These are phyloP conservation scores for Ustilago xerochloae DNA, from an alignment of 1,284 basidiomycete genomes.

Conservation along the genomic window DNA sequence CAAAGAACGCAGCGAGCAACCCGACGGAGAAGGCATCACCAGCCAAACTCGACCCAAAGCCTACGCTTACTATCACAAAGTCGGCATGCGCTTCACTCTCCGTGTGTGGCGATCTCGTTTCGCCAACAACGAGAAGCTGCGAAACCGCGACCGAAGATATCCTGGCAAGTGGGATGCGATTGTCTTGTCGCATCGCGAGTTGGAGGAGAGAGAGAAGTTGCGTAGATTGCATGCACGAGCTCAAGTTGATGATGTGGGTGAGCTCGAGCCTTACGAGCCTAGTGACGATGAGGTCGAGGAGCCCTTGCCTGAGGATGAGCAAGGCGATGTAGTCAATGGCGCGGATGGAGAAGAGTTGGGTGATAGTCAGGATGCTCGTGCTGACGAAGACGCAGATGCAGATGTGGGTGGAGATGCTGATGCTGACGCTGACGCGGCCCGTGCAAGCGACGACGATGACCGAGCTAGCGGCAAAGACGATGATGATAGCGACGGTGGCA, in stretches of 20 bases:
- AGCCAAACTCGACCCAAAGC: conserved; percentile 30
- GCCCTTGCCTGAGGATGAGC: conserved; percentile 3
- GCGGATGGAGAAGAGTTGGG: conserved; percentile 7
- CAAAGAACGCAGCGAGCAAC: conserved; percentile 46
- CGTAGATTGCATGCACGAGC: conserved; percentile 41
- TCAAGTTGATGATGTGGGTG: conserved; percentile 53
- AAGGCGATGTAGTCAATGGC: conserved; percentile 2
- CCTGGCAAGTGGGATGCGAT: conserved; percentile 62
- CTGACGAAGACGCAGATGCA: conserved; percentile 9
- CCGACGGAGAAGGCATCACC: conserved; percentile 24
- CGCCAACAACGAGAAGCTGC: conserved; percentile 51
- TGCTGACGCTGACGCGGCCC: conserved; percentile 17
- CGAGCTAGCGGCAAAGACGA: too few relatives aligned
- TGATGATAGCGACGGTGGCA: conserved; percentile 37
- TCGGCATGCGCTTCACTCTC: conserved; percentile 61
- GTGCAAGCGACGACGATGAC: conserved; percentile 18
- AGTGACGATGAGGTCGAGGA: conserved; percentile 48
- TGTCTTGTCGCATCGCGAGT: conserved; percentile 48
- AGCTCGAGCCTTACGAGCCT: conserved; percentile 48
- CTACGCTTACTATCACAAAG: conserved; percentile 62
- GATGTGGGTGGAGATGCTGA: conserved; percentile 23
- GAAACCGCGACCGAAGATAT: conserved; percentile 44
- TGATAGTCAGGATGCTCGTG: conserved; percentile 2
- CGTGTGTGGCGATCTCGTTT: conserved; percentile 57
- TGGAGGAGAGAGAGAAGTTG: conserved; percentile 46